Base-by-base conservation (phyloP, 495 filamentous ascomycete genomes). In the Annulohypoxylon moriforme region DNA sequence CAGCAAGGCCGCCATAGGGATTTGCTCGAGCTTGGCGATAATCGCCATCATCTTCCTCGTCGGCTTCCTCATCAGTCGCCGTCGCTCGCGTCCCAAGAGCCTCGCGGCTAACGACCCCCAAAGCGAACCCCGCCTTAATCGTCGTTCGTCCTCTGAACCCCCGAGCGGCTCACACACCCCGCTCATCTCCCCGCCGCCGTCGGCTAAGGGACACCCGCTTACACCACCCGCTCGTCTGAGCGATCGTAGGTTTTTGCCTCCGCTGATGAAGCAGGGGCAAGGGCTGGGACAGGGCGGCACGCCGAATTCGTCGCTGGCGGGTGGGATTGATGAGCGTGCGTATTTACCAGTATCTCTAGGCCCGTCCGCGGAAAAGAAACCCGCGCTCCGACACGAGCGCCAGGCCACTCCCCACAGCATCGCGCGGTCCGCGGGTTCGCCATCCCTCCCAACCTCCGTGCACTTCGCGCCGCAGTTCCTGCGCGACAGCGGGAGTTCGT, bases 191-290 rank as follows among this genome's bases (percentile, higher is more conserved):
- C 75, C 82, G 1, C 57, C 73, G 14, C 64, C 71, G 57, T 77
- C 80, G 3, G 69, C 69, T 13, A 70, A 67, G 33, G 67, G 66
- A 14, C 50, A 59, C 13, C 67, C 71, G 4, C 60, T 82, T 24
- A 82, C 77, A 5, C 82, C 83, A 10, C 83, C 82, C 3, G 78
- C 81, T 8, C 82, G 81, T 6, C 77, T 85, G 10, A 79, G 81
- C 52, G 81, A 85, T 49, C 77, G 82, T 20, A 79, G 69, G 27
- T 77, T 82, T 42, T 76, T 84, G 33, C 75, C 79, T 6, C 72
- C 81, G 18, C 77, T 82, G 62, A 75, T 81, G 49, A 77, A 75
- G 11, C 69, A 72, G 14, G 36, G 36, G 36, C 36, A 40, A 40
- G 13, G 33, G 2, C 33, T 2, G 13, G 2, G 9, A 8, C 9